Evolutionary conservation across 108 stramenopile genomes (phyloP), one percentile per base, ranked within the genome.

Genomic region (Nannochloropsis gaditana): DNA sequence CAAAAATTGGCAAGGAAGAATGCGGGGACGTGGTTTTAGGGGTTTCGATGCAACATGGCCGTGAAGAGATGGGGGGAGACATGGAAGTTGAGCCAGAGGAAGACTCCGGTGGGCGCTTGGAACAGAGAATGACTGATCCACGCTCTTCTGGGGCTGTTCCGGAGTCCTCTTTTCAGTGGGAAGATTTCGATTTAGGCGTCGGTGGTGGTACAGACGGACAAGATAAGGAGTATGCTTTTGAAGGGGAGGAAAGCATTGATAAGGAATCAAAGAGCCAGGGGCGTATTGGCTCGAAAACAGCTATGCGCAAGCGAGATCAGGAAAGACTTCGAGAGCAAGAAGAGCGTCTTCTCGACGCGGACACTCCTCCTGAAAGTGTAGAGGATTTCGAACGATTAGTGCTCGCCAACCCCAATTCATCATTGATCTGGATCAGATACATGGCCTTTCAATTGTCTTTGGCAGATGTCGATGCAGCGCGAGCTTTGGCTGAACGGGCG

Each of bases 321-420:
- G 82, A 82, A 41, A 42, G 43, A 11, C 44, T 89, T 9, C 44
- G 83, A 9, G 79, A 44, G 42, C 59, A 11, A 43, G 97, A 97
- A 91, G 86, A 47, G 2, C 93, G 94, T 6, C 90, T 96, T 73
- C 95, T 95, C 9, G 95, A 95, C 88, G 96, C 94, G 41, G 95
- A 94, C 83, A 92, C 92, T 19, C 94, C 92, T 81, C 95, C 96
- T 11, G 96, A 96, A 87, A 96, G 95, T 0, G 88, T 93, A 43
- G 95, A 92, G 5, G 98, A 99, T 91, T 97, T 96, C 88, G 97
- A 99, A 91, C 94, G 97, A 21, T 91, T 99, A 21, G 86, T 99
- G 85, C 93, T 94, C 10, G 93, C 93, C 41, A 90, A 92, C 44
- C 98, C 98, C 3, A 97, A 97, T 84, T 91, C 91, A 44, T 95